Evolutionary conservation across 345 rosid species (phyloP).

Genomic region (Reutealis trisperma): DNA sequence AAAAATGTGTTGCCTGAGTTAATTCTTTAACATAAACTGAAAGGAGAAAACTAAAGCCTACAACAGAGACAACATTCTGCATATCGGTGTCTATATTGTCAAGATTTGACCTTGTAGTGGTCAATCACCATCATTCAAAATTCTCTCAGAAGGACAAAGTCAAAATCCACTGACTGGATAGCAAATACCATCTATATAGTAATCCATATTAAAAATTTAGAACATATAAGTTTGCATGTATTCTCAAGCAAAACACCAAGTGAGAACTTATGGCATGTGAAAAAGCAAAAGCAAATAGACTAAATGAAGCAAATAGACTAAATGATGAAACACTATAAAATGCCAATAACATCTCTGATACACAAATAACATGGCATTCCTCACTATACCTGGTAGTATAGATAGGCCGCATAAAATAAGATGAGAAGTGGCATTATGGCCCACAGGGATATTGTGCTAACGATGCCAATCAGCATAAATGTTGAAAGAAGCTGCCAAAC

Average conservation of each 20-base stretch:
- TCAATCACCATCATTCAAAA: no score
- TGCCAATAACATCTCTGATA: not conserved
- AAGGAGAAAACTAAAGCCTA: not conserved
- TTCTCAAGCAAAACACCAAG: not conserved
- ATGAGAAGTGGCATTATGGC: slow-evolving; percentile 96
- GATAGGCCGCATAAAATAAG: slow-evolving; percentile 83
- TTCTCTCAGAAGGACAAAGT: no score
- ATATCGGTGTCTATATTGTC: no score
- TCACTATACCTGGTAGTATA: slow-evolving; percentile 74
- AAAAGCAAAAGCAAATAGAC: not conserved
- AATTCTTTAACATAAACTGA: not conserved
- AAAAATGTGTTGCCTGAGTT: not conserved
- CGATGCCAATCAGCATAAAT: slow-evolving; percentile 82
- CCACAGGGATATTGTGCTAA: slow-evolving; percentile 98
- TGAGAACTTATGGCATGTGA: not conserved
- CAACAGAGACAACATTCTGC: not conserved
- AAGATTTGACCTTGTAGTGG: no score
- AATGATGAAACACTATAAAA: not conserved
- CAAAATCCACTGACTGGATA: no score
- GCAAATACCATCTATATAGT: no score
- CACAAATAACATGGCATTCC: not conserved
- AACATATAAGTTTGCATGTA: no score
- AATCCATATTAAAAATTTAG: no score
- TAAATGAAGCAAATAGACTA: not conserved
- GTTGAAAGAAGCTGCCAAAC: slow-evolving; percentile 91